These are phyloP conservation scores for Kappamyces sp. DNA, from an alignment of 192 early-diverging fungal genomes.

Conservation along the genomic window DNA sequence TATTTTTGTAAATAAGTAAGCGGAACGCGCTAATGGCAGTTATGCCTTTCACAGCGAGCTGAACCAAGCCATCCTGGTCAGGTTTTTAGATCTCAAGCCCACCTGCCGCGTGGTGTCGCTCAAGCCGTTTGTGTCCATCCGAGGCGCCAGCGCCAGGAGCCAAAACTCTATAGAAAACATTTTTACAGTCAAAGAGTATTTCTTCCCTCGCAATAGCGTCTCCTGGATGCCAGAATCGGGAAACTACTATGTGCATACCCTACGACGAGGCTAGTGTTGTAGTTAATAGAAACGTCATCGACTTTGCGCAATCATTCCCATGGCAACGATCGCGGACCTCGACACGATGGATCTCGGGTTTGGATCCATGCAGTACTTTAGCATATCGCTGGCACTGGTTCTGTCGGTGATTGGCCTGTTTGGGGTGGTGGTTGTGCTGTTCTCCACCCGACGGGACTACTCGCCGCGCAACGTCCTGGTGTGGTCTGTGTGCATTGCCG, in stretches of 20 bases:
- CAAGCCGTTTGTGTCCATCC: slow-evolving; percentile 71
- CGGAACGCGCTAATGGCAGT: slow-evolving; percentile 9
- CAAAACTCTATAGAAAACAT: slow-evolving; percentile 48
- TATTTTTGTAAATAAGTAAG: slow-evolving; percentile 85
- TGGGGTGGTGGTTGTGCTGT: too few relatives aligned
- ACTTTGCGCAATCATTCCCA: background rate
- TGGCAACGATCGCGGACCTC: too few relatives aligned
- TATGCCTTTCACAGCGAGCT: slow-evolving; percentile 83
- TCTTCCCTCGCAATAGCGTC: slow-evolving; percentile 20
- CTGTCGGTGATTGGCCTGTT: too few relatives aligned
- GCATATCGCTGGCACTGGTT: too few relatives aligned
- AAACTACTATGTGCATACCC: slow-evolving; percentile 33
- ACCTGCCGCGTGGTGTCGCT: slow-evolving; percentile 80
- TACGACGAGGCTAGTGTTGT: slow-evolving; percentile 7
- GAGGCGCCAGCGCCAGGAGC: slow-evolving; percentile 64
- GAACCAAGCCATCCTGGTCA: slow-evolving; percentile 75
- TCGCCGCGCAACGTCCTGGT: too few relatives aligned
- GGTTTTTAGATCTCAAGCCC: slow-evolving; percentile 91
- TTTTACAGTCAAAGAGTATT: slow-evolving; percentile 37
- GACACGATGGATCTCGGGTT: too few relatives aligned
- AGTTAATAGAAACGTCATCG: background rate
- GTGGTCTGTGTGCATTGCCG: too few relatives aligned
- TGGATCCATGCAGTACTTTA: too few relatives aligned
- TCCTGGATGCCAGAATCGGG: slow-evolving; percentile 48
- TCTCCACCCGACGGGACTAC: too few relatives aligned